Evolutionary conservation across 305 asterid genomes (phyloP), one percentile per base, ranked within the genome.

Genomic region (Fraxinus platypoda): DNA sequence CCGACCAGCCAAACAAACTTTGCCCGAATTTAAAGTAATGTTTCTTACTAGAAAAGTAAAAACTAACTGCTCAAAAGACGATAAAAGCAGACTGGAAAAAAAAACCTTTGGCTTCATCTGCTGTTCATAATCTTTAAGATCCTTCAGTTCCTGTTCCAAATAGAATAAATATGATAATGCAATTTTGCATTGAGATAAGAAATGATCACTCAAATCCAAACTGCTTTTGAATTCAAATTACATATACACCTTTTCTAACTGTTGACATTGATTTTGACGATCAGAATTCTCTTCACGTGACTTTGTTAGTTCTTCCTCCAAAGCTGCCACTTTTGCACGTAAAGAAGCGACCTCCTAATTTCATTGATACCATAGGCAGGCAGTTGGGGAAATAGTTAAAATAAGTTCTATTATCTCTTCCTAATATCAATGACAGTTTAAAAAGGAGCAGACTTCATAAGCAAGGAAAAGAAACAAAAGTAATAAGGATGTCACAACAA

Each of bases 101-200:
- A 83, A 81, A 41, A 91, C 99, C 98, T 94, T 96, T 85, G 97
- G 94, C 87, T 93, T 96, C 93, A 92, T 89, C 85, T 91, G 94
- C 83, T 84, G 97, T 87, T 96, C 99, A 80, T 70, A 43, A 62
- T 96, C 98, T 87, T 92, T 96, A 49, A 91, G 78, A 79, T 92
- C 94, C 91, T 93, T 92, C 78, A 94, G 91, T 87, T 94, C 99
- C 99, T 96, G 93, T 84, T 37, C 78, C 83, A 78, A 83, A 15
- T 79, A 84, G 81, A 86, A 78, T 81, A 72, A 70, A 59, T 19
- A 84, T 81, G 31, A 80, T 79, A 9, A 78, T 54, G 15, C 70
- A 74, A 34, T 79, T 66, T 81, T 81, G 75, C 79, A 75, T 17
- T 68, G 52, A 79, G 74, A 74, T 74, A 80, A 33, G 26, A 38